Evolutionary conservation across 106 monocot genomes (phyloP).

Genomic region (Dendrobium nobile): DNA sequence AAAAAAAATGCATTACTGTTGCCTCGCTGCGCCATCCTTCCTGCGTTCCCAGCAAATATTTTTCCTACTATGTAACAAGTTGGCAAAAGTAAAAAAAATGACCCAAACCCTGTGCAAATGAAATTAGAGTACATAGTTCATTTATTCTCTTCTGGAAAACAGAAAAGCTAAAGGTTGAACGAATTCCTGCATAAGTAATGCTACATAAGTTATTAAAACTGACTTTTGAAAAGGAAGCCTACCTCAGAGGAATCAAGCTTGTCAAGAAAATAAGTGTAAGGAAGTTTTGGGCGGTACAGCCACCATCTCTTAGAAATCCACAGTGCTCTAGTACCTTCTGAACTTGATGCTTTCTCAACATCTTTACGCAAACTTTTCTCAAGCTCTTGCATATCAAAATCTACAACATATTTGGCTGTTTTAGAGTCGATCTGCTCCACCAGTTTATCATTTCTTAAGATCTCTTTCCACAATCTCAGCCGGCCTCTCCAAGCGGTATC

Average conservation of each 20-base stretch:
- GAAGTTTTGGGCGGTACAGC: constrained; percentile 83
- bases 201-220: not conserved
- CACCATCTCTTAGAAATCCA: constrained; percentile 97
- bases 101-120: not conserved
- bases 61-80: not conserved
- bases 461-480: constrained; percentile 60
- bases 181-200: not conserved
- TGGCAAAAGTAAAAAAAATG: not conserved
- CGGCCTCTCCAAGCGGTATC: constrained; percentile 54
- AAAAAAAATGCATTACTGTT: not conserved
- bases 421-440: constrained; percentile 50
- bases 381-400: constrained; percentile 91
- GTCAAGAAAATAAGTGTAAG: constrained; percentile 80
- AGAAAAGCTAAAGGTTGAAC: not conserved
- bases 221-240: constrained; percentile 10
- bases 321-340: constrained; percentile 47
- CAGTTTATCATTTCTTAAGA: constrained; percentile 52
- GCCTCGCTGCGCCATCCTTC: not conserved
- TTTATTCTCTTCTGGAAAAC: not conserved
- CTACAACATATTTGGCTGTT: constrained; percentile 70
- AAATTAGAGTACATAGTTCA: not conserved
- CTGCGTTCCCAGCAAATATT: not conserved
- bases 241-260: constrained; percentile 87
- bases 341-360: constrained; percentile 43
- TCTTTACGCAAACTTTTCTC: constrained; percentile 74